phyloP scores from a whole-genome alignment of 495 filamentous ascomycete species.

The Podospora sp. region DNA sequence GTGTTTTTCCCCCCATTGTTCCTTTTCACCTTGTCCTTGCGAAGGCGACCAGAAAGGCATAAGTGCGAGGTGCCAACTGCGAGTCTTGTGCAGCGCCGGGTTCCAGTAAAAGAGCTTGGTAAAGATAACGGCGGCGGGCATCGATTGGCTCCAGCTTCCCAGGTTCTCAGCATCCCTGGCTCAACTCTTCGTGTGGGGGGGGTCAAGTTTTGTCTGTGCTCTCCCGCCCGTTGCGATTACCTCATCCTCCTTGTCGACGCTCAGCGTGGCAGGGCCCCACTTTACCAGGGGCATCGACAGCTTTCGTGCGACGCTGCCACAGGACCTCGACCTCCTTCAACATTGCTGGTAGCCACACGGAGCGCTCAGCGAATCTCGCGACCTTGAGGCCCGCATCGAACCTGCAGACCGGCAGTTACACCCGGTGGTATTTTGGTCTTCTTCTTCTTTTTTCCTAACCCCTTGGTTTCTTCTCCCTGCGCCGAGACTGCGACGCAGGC shows the following conservation, averaged over 20 bases:
- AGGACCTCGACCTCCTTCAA: conserved; percentile 1
- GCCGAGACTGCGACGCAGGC: not conserved
- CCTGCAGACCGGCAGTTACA: not conserved
- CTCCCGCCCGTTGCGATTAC: not conserved
- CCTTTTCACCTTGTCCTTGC: not conserved
- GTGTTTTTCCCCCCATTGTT: too few species aligned
- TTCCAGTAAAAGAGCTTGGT: conserved; percentile 15
- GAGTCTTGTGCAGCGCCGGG: not conserved
- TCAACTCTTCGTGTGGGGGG: conserved; percentile 2
- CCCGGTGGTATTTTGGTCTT: not conserved
- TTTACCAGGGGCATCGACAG: not conserved
- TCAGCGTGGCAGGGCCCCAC: conserved; percentile 10
- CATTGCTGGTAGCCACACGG: conserved; percentile 3
- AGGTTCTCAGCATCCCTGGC: not conserved
- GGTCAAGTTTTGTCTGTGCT: not conserved
- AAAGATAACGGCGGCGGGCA: conserved; percentile 23
- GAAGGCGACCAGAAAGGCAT: conserved; percentile 1
- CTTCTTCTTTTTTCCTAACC: not conserved
- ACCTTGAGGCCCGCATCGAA: not conserved
- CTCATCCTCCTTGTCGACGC: not conserved
- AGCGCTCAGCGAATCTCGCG: not conserved
- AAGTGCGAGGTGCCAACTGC: conserved; percentile 4
- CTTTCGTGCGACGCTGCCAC: too few species aligned
- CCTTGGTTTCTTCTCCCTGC: not conserved
- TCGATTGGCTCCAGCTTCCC: conserved; percentile 18